These are phyloP conservation scores for Aspergillus bertholletiae DNA, from an alignment of 495 filamentous ascomycete species.

Conservation along the genomic window DNA sequence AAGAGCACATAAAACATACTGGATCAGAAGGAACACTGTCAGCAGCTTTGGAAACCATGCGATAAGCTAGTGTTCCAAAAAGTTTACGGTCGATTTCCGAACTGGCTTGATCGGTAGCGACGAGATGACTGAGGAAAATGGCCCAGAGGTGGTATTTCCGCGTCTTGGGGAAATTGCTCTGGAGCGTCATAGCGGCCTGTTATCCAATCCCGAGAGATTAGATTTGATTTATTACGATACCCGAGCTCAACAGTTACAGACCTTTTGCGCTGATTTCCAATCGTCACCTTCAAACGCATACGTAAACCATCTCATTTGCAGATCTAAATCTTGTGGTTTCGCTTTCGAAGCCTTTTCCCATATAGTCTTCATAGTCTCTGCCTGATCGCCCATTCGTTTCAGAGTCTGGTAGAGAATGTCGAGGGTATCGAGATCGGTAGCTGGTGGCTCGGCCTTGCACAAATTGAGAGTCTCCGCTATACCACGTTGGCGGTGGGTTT, in stretches of 20 bases:
- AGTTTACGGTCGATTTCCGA: slow-evolving; percentile 50
- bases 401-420: slow-evolving; percentile 41
- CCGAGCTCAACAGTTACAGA: slow-evolving; percentile 14
- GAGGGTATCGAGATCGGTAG: slow-evolving; percentile 48
- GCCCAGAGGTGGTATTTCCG: slow-evolving; percentile 59
- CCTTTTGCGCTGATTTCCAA: slow-evolving; percentile 59
- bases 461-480: slow-evolving; percentile 45
- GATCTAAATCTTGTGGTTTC: slow-evolving; percentile 44
- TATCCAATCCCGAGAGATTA: background rate
- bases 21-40: slow-evolving; percentile 46
- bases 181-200: slow-evolving; percentile 56
- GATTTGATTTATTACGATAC: background rate
- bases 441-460: slow-evolving; percentile 43
- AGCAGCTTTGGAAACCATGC: slow-evolving; percentile 55
- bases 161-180: slow-evolving; percentile 53
- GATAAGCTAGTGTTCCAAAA: slow-evolving; percentile 56
- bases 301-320: slow-evolving; percentile 54
- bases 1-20: slow-evolving; percentile 22
- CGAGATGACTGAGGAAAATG: slow-evolving; percentile 48
- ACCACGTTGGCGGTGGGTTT: slow-evolving; percentile 39
- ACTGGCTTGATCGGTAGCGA: slow-evolving; percentile 30
- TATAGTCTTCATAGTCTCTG: slow-evolving; percentile 31
- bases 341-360: slow-evolving; percentile 57
- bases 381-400: slow-evolving; percentile 30
- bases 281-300: slow-evolving; percentile 43